Evolutionary conservation across 495 filamentous ascomycete genomes (phyloP), one percentile per base, ranked within the genome.

Genomic region (Trichoderma orchidacearum): DNA sequence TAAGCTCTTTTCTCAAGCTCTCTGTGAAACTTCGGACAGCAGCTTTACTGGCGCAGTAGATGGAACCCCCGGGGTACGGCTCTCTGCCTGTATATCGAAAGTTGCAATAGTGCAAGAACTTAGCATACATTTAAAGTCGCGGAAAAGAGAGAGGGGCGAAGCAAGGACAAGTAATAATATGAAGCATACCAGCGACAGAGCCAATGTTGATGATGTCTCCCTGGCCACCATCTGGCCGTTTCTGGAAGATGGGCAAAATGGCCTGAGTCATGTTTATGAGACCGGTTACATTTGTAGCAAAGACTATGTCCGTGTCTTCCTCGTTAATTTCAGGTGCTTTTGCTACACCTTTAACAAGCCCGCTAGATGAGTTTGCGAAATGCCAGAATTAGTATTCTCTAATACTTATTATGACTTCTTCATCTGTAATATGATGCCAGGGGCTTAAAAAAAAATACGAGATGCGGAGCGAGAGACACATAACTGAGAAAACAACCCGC

Each of bases 141-240:
- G 45, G 11, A 9, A 51, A 52, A 15, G 7, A 6, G 30, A 11
- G 5, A 30, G 5, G 25, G n/a, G 18, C 27, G 27, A 21, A 31
- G 7, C 12, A 21, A 13, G 51, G 7, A 21, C 12, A 8, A 27
- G 8, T 29, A 8, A 17, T 29, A 18, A 53, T 23, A 18, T 3
- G 9, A 31, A 4, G 15, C 36, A 21, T 45, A 57, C 56, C 93
- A 25, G 93, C 93, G 66, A 98, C 93, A 63, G 86, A 91, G 55
- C 93, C 93, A 65, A 98, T 87, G 70, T 96, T 97, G 70, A 98
- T 94, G 65, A 98, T 91, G 64, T 98, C 93, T 58, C 93, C 93
- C 29, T 75, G 72, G 54, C 90, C 91, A 53, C 89, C 88, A 36
- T 91, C 81, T 13, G 76, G 70, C 35, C 89, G 83, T 65, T 83